phyloP scores from a whole-genome alignment of 305 asterid genomes.

The Solanum chacoense region DNA sequence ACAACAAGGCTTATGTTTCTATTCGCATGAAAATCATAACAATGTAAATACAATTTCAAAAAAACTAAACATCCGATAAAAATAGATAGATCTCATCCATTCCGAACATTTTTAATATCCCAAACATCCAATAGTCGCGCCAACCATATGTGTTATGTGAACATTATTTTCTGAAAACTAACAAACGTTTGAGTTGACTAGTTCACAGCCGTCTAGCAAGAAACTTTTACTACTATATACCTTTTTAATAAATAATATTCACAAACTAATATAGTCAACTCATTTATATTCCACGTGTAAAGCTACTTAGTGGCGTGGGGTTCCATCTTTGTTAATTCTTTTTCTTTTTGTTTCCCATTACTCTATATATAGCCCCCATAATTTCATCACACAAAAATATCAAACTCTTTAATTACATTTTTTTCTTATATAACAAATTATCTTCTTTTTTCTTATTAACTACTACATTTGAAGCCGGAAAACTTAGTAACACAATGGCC shows the following conservation, averaged over 20 bases:
- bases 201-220: not conserved
- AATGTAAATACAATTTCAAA: not conserved
- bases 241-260: not conserved
- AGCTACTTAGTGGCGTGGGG: not conserved
- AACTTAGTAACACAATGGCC: slow-evolving; percentile 30
- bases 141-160: not conserved
- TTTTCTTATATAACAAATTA: not conserved
- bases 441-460: not conserved
- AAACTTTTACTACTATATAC: not conserved
- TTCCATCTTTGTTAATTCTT: not conserved
- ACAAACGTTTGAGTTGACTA: not conserved
- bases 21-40: not conserved
- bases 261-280: not conserved
- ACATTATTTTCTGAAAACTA: not conserved
- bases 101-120: not conserved
- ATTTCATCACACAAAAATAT: not conserved
- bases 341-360: not conserved
- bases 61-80: not conserved
- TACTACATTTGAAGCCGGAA: not conserved
- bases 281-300: slow-evolving; percentile 1
- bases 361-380: slow-evolving; percentile 1
- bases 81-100: not conserved
- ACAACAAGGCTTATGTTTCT: too few species aligned
- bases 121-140: not conserved
- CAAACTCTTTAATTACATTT: not conserved